Percentiles rank a stretch among this genome's conserved stretches.
These are phyloP conservation scores for Diacronema lutheri DNA, from an alignment of 78 protist genomes.

Conservation along the genomic window DNA sequence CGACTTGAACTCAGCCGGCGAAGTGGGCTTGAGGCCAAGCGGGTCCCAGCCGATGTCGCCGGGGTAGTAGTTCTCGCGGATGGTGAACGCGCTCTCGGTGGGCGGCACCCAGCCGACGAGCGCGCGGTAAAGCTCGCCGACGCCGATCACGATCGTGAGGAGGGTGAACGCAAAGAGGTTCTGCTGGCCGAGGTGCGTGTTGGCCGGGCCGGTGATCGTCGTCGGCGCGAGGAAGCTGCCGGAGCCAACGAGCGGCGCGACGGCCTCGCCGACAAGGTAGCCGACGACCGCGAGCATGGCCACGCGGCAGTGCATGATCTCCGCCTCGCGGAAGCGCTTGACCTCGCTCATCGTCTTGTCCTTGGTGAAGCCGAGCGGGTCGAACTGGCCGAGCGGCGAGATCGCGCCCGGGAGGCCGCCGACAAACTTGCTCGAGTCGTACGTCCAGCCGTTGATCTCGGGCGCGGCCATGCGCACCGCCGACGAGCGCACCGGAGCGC, in stretches of 20 bases:
- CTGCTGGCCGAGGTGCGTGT: conserved; percentile 1
- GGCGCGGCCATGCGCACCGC: too few species aligned
- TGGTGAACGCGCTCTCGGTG: background rate
- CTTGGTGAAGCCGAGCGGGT: background rate
- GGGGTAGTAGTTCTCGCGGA: background rate
- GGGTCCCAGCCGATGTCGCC: background rate
- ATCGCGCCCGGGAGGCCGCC: background rate
- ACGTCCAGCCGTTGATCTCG: too few species aligned
- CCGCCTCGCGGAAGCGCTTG: background rate
- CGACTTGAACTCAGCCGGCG: background rate
- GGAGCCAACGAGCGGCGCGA: conserved; percentile 15
- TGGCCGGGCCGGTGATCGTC: conserved; percentile 6
- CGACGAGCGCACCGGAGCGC: too few species aligned
- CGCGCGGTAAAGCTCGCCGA: background rate
- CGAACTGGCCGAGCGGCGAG: background rate
- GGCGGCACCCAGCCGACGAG: conserved; percentile 17
- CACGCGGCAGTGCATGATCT: conserved; percentile 14
- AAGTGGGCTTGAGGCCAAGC: background rate
- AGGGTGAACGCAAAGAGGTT: conserved; percentile 19
- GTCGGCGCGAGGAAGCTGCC: conserved; percentile 4
- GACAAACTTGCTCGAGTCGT: background rate
- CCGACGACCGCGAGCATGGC: conserved; percentile 23
- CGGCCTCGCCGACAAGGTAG: background rate
- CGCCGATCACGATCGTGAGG: background rate
- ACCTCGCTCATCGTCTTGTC: background rate